Evolutionary conservation across 2,329 filamentous ascomycete genomes (phyloP), one percentile per base, ranked within the genome.

Genomic region (Aspergillus ibericus): DNA sequence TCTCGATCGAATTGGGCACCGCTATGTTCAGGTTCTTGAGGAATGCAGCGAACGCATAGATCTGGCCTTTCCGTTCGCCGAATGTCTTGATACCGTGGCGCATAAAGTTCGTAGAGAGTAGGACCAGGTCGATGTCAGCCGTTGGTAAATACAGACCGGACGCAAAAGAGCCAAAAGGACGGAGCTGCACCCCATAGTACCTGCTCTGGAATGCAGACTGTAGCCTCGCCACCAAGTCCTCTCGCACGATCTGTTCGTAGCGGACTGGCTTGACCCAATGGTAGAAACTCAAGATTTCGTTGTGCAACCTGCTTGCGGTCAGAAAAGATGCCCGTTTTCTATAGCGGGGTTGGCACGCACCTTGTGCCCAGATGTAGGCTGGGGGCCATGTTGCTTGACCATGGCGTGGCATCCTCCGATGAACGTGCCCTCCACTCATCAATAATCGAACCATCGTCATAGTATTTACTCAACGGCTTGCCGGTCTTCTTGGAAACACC

Each of bases 51-150:
- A 96, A 88, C 51, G 81, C 82, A 59, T 81, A 85, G 5, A 96
- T 78, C 16, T 78, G 77, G 49, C 79, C 82, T 16, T 78, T 83
- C 32, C 68, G 71, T 79, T 86, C 67, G 77, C 83, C 62, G 70
- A 76, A 71, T 80, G 81, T 59, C 77, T 78, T 59, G 35, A 83
- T 72, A 8, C 78, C 69, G 2, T 83, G 84, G 3, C 82, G 79
- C 62, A 86, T 80, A 63, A 85, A 92, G 25, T 80, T 78, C 1
- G 76, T 70, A 3, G 87, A 88, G 52, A 93, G 85, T 53, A 95
- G 83, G 2, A 96, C 95, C 49, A 99, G 81, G 72, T 99, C 95
- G 87, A 99, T 96, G 71, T 99, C 95, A 15, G 91, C 92, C 1
- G 90, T 88, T 6, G 88, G 88, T 9, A 91, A 79, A 70, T 90